Evolutionary conservation across 2,329 filamentous ascomycete species (phyloP), one percentile per base, ranked within the genome.

Genomic region (Penicillium sp.): DNA sequence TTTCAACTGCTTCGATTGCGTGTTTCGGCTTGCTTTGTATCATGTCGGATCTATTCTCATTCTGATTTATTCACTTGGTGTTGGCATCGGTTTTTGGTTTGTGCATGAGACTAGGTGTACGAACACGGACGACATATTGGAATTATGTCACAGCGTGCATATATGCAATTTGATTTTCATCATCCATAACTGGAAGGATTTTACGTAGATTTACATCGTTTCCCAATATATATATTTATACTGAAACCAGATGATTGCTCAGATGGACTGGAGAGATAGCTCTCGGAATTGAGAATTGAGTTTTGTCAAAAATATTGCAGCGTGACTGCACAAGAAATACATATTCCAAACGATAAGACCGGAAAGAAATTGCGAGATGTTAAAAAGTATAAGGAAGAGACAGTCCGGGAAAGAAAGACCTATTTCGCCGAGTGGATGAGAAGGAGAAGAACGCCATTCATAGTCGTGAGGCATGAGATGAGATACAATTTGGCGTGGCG

Each of bases 401-500:
- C 44, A 48, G 49, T 54, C 35, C 47, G 50, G 31, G 42, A 54
- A 52, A 53, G 26, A 51, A 27, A 49, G 27, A 37, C 54, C 63
- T 50, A 58, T 22, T 56, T 60, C 62, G 49, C 62, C 58, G 43
- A 50, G 55, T 39, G 52, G 43, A 29, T 52, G 57, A 27, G 52
- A 47, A 31, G 33, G 9, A 27, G 14, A 14, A 52, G 57, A 63
- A 67, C 65, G 65, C 66, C 65, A 55, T 52, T 58, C 61, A 51
- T 59, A 63, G 54, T 68, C 66, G 58, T 68, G 59, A 68, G 58
- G 55, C 66, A 65, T 68, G 53, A 65, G 51, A 49, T 46, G 29
- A 53, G 50, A 45, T 61, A 62, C 58, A 62, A 64, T 56, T 59
- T 61, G 55, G 51, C 54, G 35, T 52, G 49, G 26, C 26, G 52